A percentile compares a stretch with the other conserved stretches of the same genome.
phyloP scores from a whole-genome alignment of 371 early-diverging fungal genomes.

The Conidiobolus coronatus region DNA sequence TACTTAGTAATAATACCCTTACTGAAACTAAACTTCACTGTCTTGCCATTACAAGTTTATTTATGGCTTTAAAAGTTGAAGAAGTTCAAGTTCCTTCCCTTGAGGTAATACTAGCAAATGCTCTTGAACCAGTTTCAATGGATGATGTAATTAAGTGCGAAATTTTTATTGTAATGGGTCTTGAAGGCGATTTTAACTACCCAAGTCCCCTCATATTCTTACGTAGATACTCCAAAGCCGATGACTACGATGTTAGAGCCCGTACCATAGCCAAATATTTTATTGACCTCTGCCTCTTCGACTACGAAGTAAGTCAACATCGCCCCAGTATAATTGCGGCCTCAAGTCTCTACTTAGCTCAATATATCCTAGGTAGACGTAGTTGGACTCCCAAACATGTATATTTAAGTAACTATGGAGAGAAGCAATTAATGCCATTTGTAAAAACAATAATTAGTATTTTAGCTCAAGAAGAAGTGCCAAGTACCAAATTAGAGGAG shows the following conservation, averaged over 20 bases:
- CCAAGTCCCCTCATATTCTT: slow-evolving; percentile 80
- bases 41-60: slow-evolving; percentile 84
- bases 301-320: slow-evolving; percentile 50
- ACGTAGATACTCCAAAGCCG: slow-evolving; percentile 71
- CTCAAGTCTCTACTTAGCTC: slow-evolving; percentile 66
- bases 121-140: slow-evolving; percentile 47
- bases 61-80: slow-evolving; percentile 95
- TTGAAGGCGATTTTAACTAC: slow-evolving; percentile 62
- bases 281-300: slow-evolving; percentile 81
- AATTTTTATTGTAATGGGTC: slow-evolving; percentile 57
- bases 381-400: slow-evolving; percentile 50
- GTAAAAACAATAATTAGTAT: slow-evolving; percentile 41
- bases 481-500: no score
- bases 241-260: slow-evolving; percentile 62
- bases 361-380: slow-evolving; percentile 56
- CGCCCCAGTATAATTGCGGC: slow-evolving; percentile 68
- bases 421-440: slow-evolving; percentile 29
- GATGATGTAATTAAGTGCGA: slow-evolving; percentile 75
- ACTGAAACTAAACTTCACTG: slow-evolving; percentile 79
- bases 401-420: slow-evolving; percentile 52
- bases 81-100: slow-evolving; percentile 72
- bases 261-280: slow-evolving; percentile 89
- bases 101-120: slow-evolving; percentile 53
- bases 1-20: slow-evolving; percentile 68
- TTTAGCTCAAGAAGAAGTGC: slow-evolving; percentile 11